Percentiles rank a stretch among this genome's conserved stretches.
These are phyloP conservation scores for Sisymbrium irio DNA, from an alignment of 345 rosid genomes.

Conservation along the genomic window DNA sequence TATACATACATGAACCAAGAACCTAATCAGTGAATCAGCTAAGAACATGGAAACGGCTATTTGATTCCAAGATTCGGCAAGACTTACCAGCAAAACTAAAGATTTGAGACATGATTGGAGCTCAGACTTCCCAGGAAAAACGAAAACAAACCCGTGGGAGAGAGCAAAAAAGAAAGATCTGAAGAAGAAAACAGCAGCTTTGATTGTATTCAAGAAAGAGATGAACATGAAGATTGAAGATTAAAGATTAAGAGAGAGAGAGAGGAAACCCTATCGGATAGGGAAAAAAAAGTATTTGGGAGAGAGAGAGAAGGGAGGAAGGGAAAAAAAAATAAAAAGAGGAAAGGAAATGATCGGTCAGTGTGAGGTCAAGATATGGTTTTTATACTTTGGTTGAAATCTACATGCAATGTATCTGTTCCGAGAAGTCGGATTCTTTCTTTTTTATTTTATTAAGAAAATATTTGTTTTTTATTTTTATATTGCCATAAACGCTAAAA, in stretches of 20 bases:
- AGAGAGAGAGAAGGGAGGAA: conserved; percentile 42
- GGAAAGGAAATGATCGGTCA: conserved; percentile 20
- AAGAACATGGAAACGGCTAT: not conserved
- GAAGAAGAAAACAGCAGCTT: conserved; percentile 4
- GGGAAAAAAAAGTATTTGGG: conserved; percentile 55
- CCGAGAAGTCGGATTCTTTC: conserved; percentile 36
- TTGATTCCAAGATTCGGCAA: not conserved
- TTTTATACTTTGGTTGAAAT: conserved; percentile 38
- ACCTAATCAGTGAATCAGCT: not conserved
- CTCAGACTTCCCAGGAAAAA: conserved; percentile 52
- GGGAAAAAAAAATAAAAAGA: conserved; percentile 26
- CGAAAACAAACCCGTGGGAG: conserved; percentile 64
- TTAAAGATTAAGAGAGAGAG: conserved; percentile 33
- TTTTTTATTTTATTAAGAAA: not conserved
- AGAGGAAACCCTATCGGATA: conserved; percentile 67
- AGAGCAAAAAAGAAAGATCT: conserved; percentile 85
- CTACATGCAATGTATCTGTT: conserved; percentile 72
- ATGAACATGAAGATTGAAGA: conserved; percentile 36
- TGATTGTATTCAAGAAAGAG: not conserved
- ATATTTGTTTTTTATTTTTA: conserved; percentile 33
- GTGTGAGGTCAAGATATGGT: conserved; percentile 19
- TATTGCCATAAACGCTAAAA: conserved; percentile 7
- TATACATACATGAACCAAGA: not conserved
- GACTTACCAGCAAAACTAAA: conserved; percentile 55
- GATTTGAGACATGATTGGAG: conserved; percentile 74